These are phyloP conservation scores for Ceratobasidium sp. DNA, from an alignment of 1,284 basidiomycete genomes.

Conservation along the genomic window DNA sequence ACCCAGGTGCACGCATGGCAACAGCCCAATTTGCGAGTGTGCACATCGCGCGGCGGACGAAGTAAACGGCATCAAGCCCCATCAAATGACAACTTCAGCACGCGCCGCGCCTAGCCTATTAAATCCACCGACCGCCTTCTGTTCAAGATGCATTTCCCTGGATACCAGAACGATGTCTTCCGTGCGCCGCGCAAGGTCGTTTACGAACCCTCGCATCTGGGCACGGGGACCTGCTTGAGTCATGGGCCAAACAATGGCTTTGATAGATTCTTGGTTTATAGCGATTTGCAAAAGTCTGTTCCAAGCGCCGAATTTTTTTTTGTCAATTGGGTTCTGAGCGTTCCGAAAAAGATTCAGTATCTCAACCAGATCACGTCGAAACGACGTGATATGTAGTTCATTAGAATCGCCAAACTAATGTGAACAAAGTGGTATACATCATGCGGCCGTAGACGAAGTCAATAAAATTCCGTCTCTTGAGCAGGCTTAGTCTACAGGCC, in stretches of 20 bases:
- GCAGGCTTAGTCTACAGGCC: too few relatives aligned
- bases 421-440: too few relatives aligned
- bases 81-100: background rate
- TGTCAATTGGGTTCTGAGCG: too few relatives aligned
- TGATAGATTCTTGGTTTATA: constrained; percentile 55
- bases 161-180: constrained; percentile 57
- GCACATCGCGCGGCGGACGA: constrained; percentile 52
- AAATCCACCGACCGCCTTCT: too few relatives aligned
- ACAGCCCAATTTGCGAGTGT: constrained; percentile 56
- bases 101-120: constrained; percentile 51
- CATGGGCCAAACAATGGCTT: constrained; percentile 56
- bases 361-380: too few relatives aligned
- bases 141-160: constrained; percentile 58
- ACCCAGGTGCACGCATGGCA: constrained; percentile 53
- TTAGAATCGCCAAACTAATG: too few relatives aligned
- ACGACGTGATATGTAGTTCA: too few relatives aligned
- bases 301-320: too few relatives aligned
- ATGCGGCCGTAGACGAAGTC: too few relatives aligned
- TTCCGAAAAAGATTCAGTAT: too few relatives aligned
- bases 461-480: too few relatives aligned
- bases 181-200: constrained; percentile 55
- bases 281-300: too few relatives aligned
- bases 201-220: constrained; percentile 55
- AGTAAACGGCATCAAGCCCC: constrained; percentile 59
- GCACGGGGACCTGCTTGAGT: constrained; percentile 54